These are phyloP conservation scores for Ramichloridium luteum DNA, from an alignment of 2,329 filamentous ascomycete species.

Conservation along the genomic window DNA sequence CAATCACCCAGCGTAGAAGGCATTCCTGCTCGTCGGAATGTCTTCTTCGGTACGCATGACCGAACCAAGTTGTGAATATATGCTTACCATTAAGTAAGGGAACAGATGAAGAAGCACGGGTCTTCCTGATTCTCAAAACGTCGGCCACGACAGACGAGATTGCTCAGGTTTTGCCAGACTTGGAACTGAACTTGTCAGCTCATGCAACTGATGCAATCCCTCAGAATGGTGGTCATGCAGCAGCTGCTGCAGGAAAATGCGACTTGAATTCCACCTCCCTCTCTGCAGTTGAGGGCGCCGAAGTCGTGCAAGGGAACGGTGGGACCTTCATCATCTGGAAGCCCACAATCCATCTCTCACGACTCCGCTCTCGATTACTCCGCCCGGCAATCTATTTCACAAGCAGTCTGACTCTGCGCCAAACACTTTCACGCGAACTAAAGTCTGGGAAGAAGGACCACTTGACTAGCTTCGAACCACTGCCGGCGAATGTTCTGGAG, in stretches of 20 bases:
- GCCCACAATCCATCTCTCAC: conserved; percentile 16
- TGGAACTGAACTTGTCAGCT: conserved; percentile 20
- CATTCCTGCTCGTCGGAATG: conserved; percentile 16
- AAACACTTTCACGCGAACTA: conserved; percentile 9
- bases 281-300: conserved; percentile 8
- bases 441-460: conserved; percentile 43
- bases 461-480: conserved; percentile 54
- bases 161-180: conserved; percentile 12
- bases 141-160: conserved; percentile 10
- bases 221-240: conserved; percentile 17
- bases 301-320: not conserved
- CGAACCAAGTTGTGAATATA: not conserved
- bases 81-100: conserved; percentile 4
- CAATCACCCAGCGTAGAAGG: conserved; percentile 15
- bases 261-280: conserved; percentile 15
- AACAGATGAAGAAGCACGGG: conserved; percentile 18
- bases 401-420: conserved; percentile 13
- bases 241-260: conserved; percentile 21
- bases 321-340: conserved; percentile 20
- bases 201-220: conserved; percentile 24
- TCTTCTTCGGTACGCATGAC: conserved; percentile 22
- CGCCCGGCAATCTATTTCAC: conserved; percentile 54
- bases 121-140: conserved; percentile 18
- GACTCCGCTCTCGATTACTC: conserved; percentile 49
- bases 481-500: conserved; percentile 65